Evolutionary conservation across 2,329 filamentous ascomycete genomes (phyloP), one percentile per base, ranked within the genome.

Genomic region (Beauveria asiatica): DNA sequence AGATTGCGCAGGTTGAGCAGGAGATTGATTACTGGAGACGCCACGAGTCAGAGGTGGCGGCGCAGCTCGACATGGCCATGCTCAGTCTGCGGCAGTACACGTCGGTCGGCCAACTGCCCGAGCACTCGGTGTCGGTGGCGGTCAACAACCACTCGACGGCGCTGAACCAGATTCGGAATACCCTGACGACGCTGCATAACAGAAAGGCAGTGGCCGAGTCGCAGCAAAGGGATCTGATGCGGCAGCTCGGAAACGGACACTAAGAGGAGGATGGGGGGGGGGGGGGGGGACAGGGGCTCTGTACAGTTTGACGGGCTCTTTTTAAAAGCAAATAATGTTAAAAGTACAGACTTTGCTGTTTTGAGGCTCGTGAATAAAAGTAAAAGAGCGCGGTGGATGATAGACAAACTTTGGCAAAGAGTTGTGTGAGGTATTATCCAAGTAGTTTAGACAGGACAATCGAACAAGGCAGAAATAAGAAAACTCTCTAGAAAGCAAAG

Each of bases 61-160:
- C 49, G 19, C 23, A 39, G 41, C 49, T 59, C 5, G 16, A 51
- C n/a, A 21, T 23, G 39, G 48, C 57, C 10, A 19, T 50, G 17
- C 17, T 5, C n/a, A 16, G 21, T 16, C 17, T 51, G 33, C 45
- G 21, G 11, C 55, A 46, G 45, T 50, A 39, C n/a, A 50, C 45
- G 5, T 23, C 33, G 9, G 21, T 8, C 21, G 55, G 55, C 33
- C 45, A 44, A n/a, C 6, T 25, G 2, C 54, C 54, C 19, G 54
- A 57, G 19, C 54, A 44, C 30, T 25, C 48, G 5, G 27, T 48
- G 16, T 25, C 30, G 3, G 48, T 25, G 1, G 56, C 56, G 5
- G 46, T 59, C 39, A 59, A 59, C 48, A 51, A 45, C 27, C 48
- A 52, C 48, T 21, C 48, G 23, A n/a, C 33, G n/a, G 56, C 48